Base-by-base conservation (phyloP, 176 grass and related monocot species). In the Hsuehochloa calcarea region DNA sequence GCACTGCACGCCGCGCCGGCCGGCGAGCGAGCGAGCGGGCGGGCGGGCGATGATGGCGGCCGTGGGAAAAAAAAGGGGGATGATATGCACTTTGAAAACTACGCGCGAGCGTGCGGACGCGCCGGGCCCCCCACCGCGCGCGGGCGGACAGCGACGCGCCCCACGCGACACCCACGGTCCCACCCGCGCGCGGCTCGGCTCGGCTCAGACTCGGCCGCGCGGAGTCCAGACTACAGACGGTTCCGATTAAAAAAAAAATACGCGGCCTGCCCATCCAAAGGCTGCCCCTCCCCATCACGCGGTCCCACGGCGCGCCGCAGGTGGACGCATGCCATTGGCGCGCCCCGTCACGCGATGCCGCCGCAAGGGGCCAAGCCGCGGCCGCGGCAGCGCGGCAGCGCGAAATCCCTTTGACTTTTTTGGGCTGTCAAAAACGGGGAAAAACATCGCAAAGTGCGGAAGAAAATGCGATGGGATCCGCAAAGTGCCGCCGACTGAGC, bases 381-480 rank as follows among this genome's bases (percentile, higher is more conserved):
- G 27, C 43, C 50, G 19, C 29, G 23, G 25, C 29, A 17, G 23
- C 46, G 3, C 49, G 56, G 23, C 2, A 69, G 8, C 2, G 10
- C 19, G 16, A 23, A 34, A 72, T 26, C 14, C 63, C 84, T 75
- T 75, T 82, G 84, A 90, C 84, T 87, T 90, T 86, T 83, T 79
- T 29, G 39, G 73, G 64, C 77, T 37, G 55, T 44, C 17, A 19
- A 27, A 31, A 43, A 38, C 41, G 10, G 1, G 4, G 22, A 11
- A 43, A 67, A 69, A 23, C 68, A 17, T 45, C 56, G 45, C 55
- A 38, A 78, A 84, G 73, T 41, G 62, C 13, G 31, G 31, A 34
- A 34, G 31, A 34, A 34, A 34, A 34, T 34, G 31, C 31, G 31
- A 34, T 34, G 31, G 31, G 31, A 2, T 34, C 31, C 56, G 45